Evolutionary conservation across 2,329 filamentous ascomycete genomes (phyloP).

Genomic region (Nemania bipapillata): DNA sequence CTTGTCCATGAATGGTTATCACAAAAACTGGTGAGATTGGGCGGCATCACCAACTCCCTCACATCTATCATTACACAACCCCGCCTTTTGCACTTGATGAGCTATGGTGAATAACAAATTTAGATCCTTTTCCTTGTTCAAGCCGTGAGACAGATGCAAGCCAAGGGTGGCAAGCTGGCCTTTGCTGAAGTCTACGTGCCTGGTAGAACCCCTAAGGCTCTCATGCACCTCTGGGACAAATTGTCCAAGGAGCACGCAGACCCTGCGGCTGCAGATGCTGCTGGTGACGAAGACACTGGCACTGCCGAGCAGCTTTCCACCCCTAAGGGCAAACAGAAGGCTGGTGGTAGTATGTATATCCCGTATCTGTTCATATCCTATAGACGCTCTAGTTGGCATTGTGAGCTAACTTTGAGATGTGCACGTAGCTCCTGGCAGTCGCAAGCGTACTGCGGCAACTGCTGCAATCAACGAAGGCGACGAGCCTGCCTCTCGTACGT

Average conservation of each 20-base stretch:
- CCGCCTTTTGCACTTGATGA: background rate
- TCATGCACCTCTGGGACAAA: conserved; percentile 15
- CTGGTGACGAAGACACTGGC: too few relatives aligned
- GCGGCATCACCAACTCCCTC: too few relatives aligned
- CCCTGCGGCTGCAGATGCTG: background rate
- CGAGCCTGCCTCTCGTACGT: background rate
- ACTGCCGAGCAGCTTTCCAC: too few relatives aligned
- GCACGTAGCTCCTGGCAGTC: conserved; percentile 2
- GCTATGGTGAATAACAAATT: background rate
- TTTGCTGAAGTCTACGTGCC: background rate
- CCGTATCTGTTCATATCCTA: background rate
- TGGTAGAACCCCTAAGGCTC: conserved; percentile 21
- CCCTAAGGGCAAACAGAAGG: too few relatives aligned
- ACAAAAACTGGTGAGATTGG: too few relatives aligned
- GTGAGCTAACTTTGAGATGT: conserved; percentile 1
- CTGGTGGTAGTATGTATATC: conserved; percentile 19
- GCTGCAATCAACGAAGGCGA: background rate
- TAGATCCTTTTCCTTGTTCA: conserved; percentile 13
- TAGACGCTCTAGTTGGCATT: background rate
- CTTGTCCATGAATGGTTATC: background rate
- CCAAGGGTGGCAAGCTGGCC: background rate
- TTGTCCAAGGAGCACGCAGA: background rate
- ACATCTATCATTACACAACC: background rate
- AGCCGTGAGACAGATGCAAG: conserved; percentile 8
- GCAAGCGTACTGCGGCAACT: conserved; percentile 17